These are phyloP conservation scores for Diaporthe vexans DNA, from an alignment of 2,329 filamentous ascomycete genomes.

Conservation along the genomic window DNA sequence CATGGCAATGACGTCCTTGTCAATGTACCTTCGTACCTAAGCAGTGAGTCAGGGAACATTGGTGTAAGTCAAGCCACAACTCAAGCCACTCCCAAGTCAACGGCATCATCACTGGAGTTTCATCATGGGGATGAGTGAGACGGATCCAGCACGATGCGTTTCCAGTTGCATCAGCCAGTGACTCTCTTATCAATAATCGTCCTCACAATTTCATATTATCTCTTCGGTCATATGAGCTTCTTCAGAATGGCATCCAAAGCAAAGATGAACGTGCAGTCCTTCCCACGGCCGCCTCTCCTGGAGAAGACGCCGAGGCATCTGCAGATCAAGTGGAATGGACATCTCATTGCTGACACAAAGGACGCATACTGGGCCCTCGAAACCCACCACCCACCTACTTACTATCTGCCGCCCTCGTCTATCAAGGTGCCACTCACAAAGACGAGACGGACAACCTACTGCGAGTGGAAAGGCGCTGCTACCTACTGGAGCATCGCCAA, in stretches of 20 bases:
- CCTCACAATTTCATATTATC: background rate
- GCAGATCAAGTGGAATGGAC: constrained; percentile 67
- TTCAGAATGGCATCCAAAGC: constrained; percentile 54
- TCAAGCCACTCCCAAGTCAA: constrained; percentile 26
- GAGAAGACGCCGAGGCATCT: constrained; percentile 68
- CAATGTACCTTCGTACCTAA: background rate
- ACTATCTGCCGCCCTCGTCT: constrained; percentile 69
- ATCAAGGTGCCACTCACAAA: constrained; percentile 62
- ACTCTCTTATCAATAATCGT: background rate
- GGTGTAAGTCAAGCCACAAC: constrained; percentile 15
- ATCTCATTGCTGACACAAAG: constrained; percentile 69
- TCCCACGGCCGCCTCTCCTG: constrained; percentile 70
- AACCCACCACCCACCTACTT: constrained; percentile 74
- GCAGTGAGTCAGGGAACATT: background rate
- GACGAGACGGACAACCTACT: constrained; percentile 62
- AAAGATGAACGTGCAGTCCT: constrained; percentile 68
- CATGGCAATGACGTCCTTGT: constrained; percentile 25
- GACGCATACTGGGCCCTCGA: constrained; percentile 74
- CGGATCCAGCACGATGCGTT: background rate
- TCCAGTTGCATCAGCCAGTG: background rate
- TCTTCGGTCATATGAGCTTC: constrained; percentile 22
- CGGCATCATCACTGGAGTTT: constrained; percentile 31
- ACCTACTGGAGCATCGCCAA: constrained; percentile 68
- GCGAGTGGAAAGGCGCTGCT: constrained; percentile 73
- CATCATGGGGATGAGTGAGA: background rate